Conservation (phyloP, 2,329 filamentous ascomycete genomes). For the Dactylellina parvicollis region DNA sequence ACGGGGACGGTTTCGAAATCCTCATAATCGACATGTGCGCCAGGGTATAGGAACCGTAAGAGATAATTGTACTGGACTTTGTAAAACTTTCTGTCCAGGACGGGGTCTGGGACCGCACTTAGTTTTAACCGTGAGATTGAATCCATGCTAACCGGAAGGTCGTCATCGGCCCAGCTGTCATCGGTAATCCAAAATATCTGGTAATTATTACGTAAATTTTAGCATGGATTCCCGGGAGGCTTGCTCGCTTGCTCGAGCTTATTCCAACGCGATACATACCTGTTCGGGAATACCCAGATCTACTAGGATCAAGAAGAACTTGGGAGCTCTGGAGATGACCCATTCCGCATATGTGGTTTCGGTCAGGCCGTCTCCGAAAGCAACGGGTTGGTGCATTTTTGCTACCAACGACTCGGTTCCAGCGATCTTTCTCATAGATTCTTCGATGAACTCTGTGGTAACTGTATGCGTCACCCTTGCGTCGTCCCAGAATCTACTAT, state of each 20-base stretch:
- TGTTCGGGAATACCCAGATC: constrained; percentile 75
- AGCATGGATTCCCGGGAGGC: constrained; percentile 13
- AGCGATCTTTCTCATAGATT: constrained; percentile 23
- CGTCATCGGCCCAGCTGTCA: constrained; percentile 79
- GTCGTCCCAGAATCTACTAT: constrained; percentile 49
- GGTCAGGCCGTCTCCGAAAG: constrained; percentile 74
- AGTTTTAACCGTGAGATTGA: constrained; percentile 73
- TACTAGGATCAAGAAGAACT: constrained; percentile 75
- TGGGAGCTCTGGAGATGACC: constrained; percentile 75
- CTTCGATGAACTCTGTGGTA: constrained; percentile 42
- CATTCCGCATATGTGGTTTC: constrained; percentile 82
- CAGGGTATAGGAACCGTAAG: constrained; percentile 71
- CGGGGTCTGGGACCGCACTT: constrained; percentile 69
- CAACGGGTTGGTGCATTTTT: constrained; percentile 71
- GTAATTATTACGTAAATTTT: constrained; percentile 47
- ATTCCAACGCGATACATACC: constrained; percentile 34
- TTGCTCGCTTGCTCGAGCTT: constrained; percentile 14
- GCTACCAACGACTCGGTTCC: constrained; percentile 22
- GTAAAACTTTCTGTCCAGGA: constrained; percentile 75
- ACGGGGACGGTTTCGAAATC: constrained; percentile 76
- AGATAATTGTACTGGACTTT: constrained; percentile 76
- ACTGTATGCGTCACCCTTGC: constrained; percentile 38
- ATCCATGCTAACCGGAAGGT: constrained; percentile 74
- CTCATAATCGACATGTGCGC: constrained; percentile 71
- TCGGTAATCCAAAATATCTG: constrained; percentile 79